phyloP scores from a whole-genome alignment of 495 filamentous ascomycete genomes.

The Rhypophila decipiens region DNA sequence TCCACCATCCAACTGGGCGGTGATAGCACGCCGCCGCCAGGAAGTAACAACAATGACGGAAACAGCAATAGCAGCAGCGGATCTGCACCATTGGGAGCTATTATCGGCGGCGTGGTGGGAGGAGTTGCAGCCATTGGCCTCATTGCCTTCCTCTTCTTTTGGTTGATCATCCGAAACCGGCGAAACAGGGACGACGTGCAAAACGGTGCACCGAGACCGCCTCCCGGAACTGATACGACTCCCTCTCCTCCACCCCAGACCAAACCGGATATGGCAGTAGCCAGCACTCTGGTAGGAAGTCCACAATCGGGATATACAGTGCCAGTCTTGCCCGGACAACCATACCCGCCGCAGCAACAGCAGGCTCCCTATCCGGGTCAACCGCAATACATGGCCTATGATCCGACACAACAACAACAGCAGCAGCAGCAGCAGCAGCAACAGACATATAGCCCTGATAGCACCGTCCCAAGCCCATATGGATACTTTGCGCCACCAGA shows the following conservation, averaged over 20 bases:
- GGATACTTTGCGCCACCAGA: background rate
- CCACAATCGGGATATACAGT: too few relatives aligned
- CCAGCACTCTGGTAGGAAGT: too few relatives aligned
- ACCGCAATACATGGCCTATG: background rate
- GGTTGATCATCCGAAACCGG: slow-evolving; percentile 11
- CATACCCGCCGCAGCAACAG: too few relatives aligned
- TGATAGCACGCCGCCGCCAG: background rate
- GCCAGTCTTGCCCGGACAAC: too few relatives aligned
- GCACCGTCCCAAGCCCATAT: background rate
- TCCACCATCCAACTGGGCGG: background rate
- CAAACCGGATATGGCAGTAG: background rate
- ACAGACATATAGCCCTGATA: background rate
- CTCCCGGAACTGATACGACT: too few relatives aligned
- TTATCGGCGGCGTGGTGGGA: slow-evolving; percentile 36
- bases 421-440: background rate
- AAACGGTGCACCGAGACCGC: too few relatives aligned
- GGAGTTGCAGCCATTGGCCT: slow-evolving; percentile 29
- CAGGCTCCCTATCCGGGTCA: too few relatives aligned
- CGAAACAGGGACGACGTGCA: background rate
- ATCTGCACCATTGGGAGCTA: slow-evolving; percentile 18
- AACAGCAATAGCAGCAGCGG: background rate
- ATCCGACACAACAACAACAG: background rate
- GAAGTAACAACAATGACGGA: background rate
- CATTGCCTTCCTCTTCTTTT: slow-evolving; percentile 22
- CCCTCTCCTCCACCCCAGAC: background rate